These are phyloP conservation scores for Digitaria exilis DNA, from an alignment of 202 grass and related monocot species.

Conservation along the genomic window DNA sequence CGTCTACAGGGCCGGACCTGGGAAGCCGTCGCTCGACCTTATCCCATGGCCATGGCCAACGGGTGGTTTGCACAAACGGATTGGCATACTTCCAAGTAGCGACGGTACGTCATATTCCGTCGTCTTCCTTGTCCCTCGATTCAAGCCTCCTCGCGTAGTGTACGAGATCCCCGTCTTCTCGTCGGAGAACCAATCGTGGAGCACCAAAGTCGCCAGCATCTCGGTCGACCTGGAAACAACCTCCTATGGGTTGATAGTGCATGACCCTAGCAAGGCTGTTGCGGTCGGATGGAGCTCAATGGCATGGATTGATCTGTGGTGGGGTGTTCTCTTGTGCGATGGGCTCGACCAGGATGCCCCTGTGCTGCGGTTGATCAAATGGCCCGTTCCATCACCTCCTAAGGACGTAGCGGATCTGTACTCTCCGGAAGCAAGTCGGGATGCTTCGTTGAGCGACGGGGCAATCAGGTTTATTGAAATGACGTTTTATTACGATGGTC, in stretches of 20 bases:
- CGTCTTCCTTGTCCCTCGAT: not conserved
- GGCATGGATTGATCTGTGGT: not conserved
- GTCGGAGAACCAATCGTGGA: not conserved
- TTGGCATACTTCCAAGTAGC: not conserved
- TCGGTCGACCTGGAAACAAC: not conserved
- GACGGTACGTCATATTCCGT: not conserved
- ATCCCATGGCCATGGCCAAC: not conserved
- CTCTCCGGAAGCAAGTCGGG: not conserved
- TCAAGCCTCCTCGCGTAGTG: fast-evolving
- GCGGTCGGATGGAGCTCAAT: not conserved
- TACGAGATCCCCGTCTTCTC: not conserved
- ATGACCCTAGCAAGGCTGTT: not conserved
- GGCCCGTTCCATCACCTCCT: not conserved
- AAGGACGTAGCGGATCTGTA: not conserved
- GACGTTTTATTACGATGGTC: not conserved
- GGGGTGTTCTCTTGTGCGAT: not conserved
- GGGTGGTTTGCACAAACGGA: no score
- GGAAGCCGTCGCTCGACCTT: not conserved
- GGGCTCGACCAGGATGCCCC: not conserved
- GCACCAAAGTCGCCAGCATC: not conserved
- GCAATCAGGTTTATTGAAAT: not conserved
- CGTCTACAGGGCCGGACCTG: not conserved
- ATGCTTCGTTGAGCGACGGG: not conserved
- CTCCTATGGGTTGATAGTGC: not conserved
- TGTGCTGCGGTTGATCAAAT: not conserved